These are phyloP conservation scores for Hymenoscyphus infarciens DNA, from an alignment of 2,329 filamentous ascomycete genomes.

Conservation along the genomic window DNA sequence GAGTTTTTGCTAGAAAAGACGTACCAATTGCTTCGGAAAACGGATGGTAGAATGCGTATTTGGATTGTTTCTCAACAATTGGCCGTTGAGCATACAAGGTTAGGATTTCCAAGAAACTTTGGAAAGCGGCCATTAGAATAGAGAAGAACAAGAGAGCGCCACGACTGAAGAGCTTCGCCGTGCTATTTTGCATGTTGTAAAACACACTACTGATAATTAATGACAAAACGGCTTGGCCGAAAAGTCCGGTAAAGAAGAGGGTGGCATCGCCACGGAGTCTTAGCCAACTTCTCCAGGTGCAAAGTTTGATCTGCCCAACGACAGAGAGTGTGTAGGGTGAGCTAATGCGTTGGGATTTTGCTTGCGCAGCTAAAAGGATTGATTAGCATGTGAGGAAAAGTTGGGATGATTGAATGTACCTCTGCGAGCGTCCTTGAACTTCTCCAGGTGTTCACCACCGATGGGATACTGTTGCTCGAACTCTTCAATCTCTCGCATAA, in stretches of 20 bases:
- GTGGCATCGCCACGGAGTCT: conserved; percentile 73
- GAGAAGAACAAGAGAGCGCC: conserved; percentile 66
- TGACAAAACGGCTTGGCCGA: conserved; percentile 45
- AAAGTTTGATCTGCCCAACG: conserved; percentile 72
- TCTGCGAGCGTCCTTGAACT: conserved; percentile 41
- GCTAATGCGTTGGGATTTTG: conserved; percentile 50
- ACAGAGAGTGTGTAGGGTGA: conserved; percentile 84
- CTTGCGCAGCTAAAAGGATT: background rate
- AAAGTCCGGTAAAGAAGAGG: conserved; percentile 51
- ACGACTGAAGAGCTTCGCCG: conserved; percentile 58
- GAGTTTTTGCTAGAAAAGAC: background rate
- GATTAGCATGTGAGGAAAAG: background rate
- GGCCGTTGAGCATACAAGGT: conserved; percentile 78
- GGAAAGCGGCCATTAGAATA: conserved; percentile 62
- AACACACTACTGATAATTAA: conserved; percentile 61
- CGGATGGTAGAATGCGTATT: conserved; percentile 87
- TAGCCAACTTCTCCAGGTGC: conserved; percentile 75
- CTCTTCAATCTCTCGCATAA: conserved; percentile 38
- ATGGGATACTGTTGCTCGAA: conserved; percentile 35
- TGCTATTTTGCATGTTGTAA: conserved; percentile 53
- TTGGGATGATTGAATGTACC: conserved; percentile 12
- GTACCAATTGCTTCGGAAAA: conserved; percentile 72
- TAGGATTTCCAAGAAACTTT: conserved; percentile 64
- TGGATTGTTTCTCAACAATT: conserved; percentile 85
- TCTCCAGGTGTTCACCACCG: conserved; percentile 44